Conservation (phyloP, 2,329 filamentous ascomycete species). For the Claviceps sp. region DNA sequence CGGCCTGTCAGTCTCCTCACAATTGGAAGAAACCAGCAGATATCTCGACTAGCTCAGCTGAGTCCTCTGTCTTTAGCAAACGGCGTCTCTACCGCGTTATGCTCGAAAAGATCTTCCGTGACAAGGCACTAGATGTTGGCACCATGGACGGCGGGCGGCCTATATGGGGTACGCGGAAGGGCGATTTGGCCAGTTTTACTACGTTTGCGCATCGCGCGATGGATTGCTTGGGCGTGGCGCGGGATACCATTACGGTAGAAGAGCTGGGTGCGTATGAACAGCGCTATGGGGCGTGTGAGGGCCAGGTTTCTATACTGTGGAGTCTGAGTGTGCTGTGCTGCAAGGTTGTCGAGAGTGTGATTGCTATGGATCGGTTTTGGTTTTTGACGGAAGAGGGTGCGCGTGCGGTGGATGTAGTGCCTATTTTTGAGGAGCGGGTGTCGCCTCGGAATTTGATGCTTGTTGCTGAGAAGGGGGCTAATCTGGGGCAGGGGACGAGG, state of each 20-base stretch:
- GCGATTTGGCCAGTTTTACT: conserved; percentile 13
- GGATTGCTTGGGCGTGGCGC: conserved; percentile 11
- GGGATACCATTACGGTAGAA: conserved; percentile 5
- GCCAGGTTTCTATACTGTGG: conserved; percentile 19
- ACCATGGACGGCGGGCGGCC: conserved; percentile 6
- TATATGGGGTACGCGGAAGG: conserved; percentile 19
- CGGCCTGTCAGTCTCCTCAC: conserved; percentile 19
- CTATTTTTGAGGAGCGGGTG: conserved; percentile 14
- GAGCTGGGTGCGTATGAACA: conserved; percentile 15
- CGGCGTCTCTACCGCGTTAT: conserved; percentile 16
- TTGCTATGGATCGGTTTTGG: conserved; percentile 19
- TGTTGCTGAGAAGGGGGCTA: conserved; percentile 5
- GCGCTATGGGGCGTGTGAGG: conserved; percentile 11
- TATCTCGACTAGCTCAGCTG: background rate
- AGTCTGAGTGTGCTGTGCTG: conserved; percentile 19
- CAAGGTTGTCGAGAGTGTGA: conserved; percentile 19
- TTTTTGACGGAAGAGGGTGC: conserved; percentile 15
- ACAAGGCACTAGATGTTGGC: conserved; percentile 11
- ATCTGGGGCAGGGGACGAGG: no score
- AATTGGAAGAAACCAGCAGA: conserved; percentile 16
- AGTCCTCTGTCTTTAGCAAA: conserved; percentile 11
- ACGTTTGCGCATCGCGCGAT: conserved; percentile 15
- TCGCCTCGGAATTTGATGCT: conserved; percentile 15
- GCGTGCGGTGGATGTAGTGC: conserved; percentile 12
- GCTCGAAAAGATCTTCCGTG: conserved; percentile 15